These are phyloP conservation scores for Populus tremula DNA, from an alignment of 345 rosid species.

Conservation along the genomic window DNA sequence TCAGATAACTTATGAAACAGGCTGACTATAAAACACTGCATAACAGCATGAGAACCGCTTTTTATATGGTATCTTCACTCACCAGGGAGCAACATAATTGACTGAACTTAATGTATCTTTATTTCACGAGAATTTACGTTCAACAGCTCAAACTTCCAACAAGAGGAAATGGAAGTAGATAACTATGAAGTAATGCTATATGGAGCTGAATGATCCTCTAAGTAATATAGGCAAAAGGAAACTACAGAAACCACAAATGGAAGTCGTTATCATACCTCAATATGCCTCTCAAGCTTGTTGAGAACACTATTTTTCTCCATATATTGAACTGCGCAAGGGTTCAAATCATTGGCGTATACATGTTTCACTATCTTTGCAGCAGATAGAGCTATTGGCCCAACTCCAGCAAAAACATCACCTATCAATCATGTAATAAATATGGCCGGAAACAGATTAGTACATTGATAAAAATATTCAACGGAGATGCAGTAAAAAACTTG, in stretches of 20 bases:
- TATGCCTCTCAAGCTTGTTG: conserved; percentile 73
- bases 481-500: background rate
- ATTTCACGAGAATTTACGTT: too few species aligned
- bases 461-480: background rate
- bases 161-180: too few species aligned
- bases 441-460: background rate
- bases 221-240: background rate
- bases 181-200: background rate
- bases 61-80: too few species aligned
- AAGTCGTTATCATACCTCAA: conserved; percentile 43
- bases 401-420: conserved; percentile 89
- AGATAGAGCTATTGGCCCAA: conserved; percentile 78
- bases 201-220: too few species aligned
- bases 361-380: conserved; percentile 81
- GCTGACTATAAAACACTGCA: too few species aligned
- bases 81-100: too few species aligned
- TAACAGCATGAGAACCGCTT: too few species aligned
- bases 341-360: conserved; percentile 88
- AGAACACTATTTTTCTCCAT: conserved; percentile 68
- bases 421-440: conserved; percentile 20
- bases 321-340: conserved; percentile 75
- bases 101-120: too few species aligned
- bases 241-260: background rate
- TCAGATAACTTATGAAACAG: too few species aligned
- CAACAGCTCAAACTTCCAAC: too few species aligned